phyloP scores from a whole-genome alignment of 2,329 filamentous ascomycete genomes.

The Mollisia scopiformis region DNA sequence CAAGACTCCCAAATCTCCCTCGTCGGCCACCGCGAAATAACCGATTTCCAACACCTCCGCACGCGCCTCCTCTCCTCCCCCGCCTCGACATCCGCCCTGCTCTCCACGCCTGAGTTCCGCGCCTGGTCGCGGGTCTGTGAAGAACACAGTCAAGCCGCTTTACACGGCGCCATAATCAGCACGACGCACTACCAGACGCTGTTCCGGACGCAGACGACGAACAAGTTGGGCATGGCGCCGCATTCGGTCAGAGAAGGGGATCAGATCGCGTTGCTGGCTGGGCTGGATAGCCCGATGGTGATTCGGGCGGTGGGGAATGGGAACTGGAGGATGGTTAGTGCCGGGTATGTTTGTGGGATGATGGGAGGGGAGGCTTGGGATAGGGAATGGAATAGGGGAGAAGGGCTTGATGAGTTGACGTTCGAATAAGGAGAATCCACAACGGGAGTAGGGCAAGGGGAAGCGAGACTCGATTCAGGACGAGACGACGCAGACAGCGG shows the following conservation, averaged over 20 bases:
- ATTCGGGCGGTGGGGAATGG: constrained; percentile 4
- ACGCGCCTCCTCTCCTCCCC: too few relatives aligned
- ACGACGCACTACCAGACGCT: background rate
- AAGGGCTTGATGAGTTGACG: background rate
- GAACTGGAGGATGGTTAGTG: background rate
- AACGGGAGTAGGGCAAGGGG: too few relatives aligned
- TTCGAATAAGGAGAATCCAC: background rate
- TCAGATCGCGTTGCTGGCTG: constrained; percentile 4
- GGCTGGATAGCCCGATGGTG: constrained; percentile 3
- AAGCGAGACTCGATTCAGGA: too few relatives aligned
- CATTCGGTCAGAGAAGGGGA: constrained; percentile 3
- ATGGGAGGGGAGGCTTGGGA: constrained; percentile 8
- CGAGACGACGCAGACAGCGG: too few relatives aligned
- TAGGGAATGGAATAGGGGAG: background rate
- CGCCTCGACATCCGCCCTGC: too few relatives aligned
- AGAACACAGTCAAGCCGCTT: background rate
- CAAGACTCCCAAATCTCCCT: too few relatives aligned
- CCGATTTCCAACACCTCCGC: too few relatives aligned
- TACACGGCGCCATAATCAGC: background rate
- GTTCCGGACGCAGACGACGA: background rate
- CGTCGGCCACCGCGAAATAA: too few relatives aligned
- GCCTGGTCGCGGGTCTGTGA: background rate
- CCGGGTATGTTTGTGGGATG: constrained; percentile 5
- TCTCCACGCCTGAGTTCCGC: too few relatives aligned
- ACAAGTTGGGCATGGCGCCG: constrained; percentile 1